phyloP scores from a whole-genome alignment of 345 rosid species.

The Eucalyptus marginata region DNA sequence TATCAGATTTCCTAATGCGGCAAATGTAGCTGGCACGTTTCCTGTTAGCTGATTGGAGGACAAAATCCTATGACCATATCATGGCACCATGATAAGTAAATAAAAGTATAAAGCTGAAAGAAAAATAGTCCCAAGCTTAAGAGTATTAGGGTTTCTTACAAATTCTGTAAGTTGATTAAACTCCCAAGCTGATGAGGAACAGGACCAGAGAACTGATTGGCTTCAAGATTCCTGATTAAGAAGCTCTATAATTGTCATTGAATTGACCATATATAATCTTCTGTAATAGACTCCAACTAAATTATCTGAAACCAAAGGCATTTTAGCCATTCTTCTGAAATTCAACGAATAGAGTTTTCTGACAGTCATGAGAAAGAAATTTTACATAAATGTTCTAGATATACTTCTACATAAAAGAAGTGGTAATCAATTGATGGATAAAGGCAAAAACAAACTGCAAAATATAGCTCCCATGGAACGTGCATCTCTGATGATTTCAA shows the following conservation, averaged over 20 bases:
- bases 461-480: neutral
- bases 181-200: slow-evolving; percentile 30
- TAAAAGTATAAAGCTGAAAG: neutral
- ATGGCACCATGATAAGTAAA: neutral
- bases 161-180: slow-evolving; percentile 16
- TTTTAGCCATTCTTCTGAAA: neutral
- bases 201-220: slow-evolving; percentile 30
- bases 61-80: slow-evolving; percentile 26
- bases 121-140: neutral
- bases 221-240: slow-evolving; percentile 23
- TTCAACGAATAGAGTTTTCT: neutral
- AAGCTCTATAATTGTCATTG: neutral
- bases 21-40: slow-evolving; percentile 27
- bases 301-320: neutral
- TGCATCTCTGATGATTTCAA: neutral
- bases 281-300: neutral
- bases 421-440: neutral
- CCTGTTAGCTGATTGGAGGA: slow-evolving; percentile 47
- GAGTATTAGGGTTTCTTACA: slow-evolving; percentile 21
- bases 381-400: neutral
- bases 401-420: neutral
- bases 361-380: neutral
- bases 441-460: neutral
- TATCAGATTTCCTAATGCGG: slow-evolving; percentile 22
- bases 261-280: neutral